These are phyloP conservation scores for Cyberlindnera galapagoensis DNA, from an alignment of 805 yeast genomes.

Conservation along the genomic window DNA sequence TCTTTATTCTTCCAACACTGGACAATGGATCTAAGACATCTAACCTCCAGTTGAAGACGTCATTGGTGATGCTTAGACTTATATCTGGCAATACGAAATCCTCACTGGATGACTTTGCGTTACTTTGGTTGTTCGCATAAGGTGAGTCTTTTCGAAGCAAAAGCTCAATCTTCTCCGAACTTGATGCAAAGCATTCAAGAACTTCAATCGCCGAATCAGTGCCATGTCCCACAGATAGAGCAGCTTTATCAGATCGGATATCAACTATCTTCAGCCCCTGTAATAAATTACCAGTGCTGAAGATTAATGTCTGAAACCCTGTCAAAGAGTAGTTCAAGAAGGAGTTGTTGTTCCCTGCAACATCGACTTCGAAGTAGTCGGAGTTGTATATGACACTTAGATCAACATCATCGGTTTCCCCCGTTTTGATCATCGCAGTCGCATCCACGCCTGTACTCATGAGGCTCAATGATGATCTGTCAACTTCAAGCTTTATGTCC, in stretches of 20 bases:
- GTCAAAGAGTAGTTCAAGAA: slow-evolving; percentile 11
- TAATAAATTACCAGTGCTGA: slow-evolving; percentile 1
- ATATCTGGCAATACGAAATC: slow-evolving; percentile 3
- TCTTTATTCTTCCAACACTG: slow-evolving; percentile 4
- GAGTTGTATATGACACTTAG: slow-evolving; percentile 6
- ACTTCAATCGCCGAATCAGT: slow-evolving; percentile 4
- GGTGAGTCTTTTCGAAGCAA: no score
- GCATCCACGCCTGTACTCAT: slow-evolving; percentile 7
- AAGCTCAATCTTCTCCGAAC: no score
- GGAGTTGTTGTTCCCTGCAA: slow-evolving; percentile 6
- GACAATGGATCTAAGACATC: slow-evolving; percentile 9
- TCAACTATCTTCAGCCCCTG: slow-evolving; percentile 4
- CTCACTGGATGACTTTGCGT: no score
- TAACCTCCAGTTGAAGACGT: slow-evolving; percentile 10
- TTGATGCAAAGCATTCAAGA: no score
- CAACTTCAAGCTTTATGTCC: slow-evolving; percentile 7
- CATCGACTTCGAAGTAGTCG: slow-evolving; percentile 11
- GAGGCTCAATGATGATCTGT: slow-evolving; percentile 5
- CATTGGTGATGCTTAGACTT: slow-evolving; percentile 1
- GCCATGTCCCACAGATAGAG: slow-evolving; percentile 6
- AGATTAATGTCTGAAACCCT: slow-evolving; percentile 2
- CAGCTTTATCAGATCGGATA: slow-evolving; percentile 4
- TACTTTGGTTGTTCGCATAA: no score
- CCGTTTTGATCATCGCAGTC: background rate
- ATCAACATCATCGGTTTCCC: background rate